Evolutionary conservation across 805 yeast genomes (phyloP), one percentile per base, ranked within the genome.

Genomic region (Starmerella sp.): DNA sequence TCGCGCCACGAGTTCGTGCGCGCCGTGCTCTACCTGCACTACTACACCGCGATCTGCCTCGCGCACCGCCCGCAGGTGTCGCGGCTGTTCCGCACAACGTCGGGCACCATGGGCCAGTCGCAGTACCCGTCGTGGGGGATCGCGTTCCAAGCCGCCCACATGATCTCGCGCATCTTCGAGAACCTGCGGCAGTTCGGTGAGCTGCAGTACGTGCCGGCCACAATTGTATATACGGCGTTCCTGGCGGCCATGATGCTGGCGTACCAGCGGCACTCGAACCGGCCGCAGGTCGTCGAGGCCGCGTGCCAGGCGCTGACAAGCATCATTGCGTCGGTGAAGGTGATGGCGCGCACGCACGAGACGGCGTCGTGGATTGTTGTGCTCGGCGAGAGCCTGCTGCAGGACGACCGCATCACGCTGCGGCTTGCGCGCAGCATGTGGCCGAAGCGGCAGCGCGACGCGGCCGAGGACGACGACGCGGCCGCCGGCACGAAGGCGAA

Each of bases 141-240:
- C 55, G 84, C 88, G 2, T 84, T 84, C 73, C 87, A 83, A 67
- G 86, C 90, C 0, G 88, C 93, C 0, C 79, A 86, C 62, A 81
- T 83, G 80, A 80, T 85, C 58, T 77, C 85, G 5, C 73, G 78
- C 44, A 81, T 86, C 53, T 75, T 80, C 32, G 80, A 81, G 49
- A 80, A 78, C 55, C 61, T 85, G 55, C 61, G 74, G 41, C 77
- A 75, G 45, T 73, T 75, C 43, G 73, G 75, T 53, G 78, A 78
- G 60, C 65, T 82, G 53, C 69, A 68, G 53, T 75, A 73, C 59
- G 75, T 79, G 56, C 83, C 86, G 11, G 79, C 82, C n/a, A 72
- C 77, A 66, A 75, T 74, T 61, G 81, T 79, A 35, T 81, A 80
- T 63, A 77, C 77, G 39, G 70, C 77, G 51, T 83, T 80, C 65